Base-by-base conservation (phyloP, 2,329 filamentous ascomycete genomes). In the Ilyonectria sp. region DNA sequence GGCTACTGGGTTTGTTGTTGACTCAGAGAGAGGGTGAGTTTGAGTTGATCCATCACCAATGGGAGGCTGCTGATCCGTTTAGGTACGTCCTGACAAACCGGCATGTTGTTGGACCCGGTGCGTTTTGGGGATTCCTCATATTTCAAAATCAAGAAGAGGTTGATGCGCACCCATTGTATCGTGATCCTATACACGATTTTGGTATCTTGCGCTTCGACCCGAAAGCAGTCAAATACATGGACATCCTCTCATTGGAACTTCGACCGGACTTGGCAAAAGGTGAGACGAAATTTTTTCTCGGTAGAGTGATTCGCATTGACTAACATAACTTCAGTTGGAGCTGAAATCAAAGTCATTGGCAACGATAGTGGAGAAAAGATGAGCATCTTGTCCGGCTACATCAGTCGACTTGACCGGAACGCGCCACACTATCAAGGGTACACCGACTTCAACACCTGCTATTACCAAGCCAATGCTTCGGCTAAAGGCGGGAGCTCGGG, bases 281-380 rank as follows among this genome's bases (percentile, higher is more conserved):
- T 87, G 78, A 33, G 33, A 46, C 29, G 8, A 11, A 37, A 3
- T 26, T 26, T 26, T 26, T 4, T 26, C 26, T 26, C 5, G 26
- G 26, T 26, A 6, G 26, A 26, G 26, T 26, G 26, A 26, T 26
- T 26, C 6, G 26, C 6, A 26, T 26, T 26, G 26, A 26, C 73
- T 78, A 67, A 79, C 67, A 35, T 43, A 2, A 11, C 21, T 31
- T 9, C 65, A 83, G 95, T 99, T 59, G 96, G 96, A 61, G 91
- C 93, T 15, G 96, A 99, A 82, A 98, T 99, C 73, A 89, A 96
- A 73, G 96, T 99, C 1, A 96, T 99, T 6, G 96, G 96, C 83
- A 99, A 99, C 81, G 96, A 99, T 85, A 96, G 96, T 33, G 96
- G 96, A 71, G 96, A 99, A 81, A 99, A 99, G 83, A 90, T 99